phyloP scores from a whole-genome alignment of 2,329 filamentous ascomycete genomes.

The Trichoderma atrobrunneum region DNA sequence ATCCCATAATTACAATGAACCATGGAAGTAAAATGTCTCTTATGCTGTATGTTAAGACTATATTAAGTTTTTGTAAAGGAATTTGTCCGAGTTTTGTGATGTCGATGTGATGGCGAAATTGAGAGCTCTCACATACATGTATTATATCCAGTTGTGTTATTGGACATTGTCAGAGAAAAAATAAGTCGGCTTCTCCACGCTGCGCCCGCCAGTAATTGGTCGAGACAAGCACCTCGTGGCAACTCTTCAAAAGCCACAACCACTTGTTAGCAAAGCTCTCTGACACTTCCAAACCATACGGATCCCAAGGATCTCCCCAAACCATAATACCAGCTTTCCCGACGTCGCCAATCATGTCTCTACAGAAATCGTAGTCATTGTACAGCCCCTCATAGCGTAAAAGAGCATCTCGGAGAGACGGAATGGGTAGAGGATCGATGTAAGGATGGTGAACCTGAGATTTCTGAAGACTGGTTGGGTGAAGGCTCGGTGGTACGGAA shows the following conservation, averaged over 20 bases:
- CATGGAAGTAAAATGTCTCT: no score
- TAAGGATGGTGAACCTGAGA: neutral
- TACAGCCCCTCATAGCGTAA: neutral
- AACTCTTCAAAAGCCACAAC: conserved; percentile 25
- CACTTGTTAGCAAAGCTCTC: conserved; percentile 46
- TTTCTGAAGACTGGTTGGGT: neutral
- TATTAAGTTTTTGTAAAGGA: no score
- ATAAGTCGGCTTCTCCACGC: neutral
- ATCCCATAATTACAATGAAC: no score
- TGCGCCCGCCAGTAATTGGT: neutral
- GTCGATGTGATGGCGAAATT: no score
- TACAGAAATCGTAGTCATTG: neutral
- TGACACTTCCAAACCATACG: conserved; percentile 46
- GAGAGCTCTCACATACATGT: no score
- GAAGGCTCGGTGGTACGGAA: neutral
- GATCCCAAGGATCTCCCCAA: conserved; percentile 48
- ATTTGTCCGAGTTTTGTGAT: no score
- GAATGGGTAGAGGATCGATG: neutral
- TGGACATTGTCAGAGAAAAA: neutral
- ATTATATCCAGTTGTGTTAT: neutral
- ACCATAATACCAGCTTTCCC: conserved; percentile 37
- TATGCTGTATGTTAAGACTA: no score
- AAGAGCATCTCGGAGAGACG: neutral
- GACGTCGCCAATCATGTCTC: neutral
- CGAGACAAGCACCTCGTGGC: neutral